A percentile compares a stretch with the other conserved stretches of the same genome.
Evolutionary conservation across 768 basidiomycete species (phyloP).

Genomic region (Trametes cingulata): DNA sequence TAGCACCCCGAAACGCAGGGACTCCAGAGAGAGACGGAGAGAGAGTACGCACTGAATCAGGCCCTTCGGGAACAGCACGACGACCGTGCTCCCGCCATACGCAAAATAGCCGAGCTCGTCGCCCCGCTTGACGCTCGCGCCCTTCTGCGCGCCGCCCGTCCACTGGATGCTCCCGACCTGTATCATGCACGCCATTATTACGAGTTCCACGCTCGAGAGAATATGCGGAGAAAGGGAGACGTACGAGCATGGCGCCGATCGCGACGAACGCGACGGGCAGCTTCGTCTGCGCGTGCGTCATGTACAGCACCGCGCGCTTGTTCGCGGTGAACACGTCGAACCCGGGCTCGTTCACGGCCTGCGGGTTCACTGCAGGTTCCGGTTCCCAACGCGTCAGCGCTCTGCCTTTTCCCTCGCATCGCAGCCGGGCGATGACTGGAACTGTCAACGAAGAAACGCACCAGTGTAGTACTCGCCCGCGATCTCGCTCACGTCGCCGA

Average conservation of each 20-base stretch:
- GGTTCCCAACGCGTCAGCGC: too few relatives aligned
- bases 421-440: background rate
- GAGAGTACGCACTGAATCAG: constrained; percentile 42
- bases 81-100: constrained; percentile 78
- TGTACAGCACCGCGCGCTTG: constrained; percentile 54
- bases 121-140: constrained; percentile 57
- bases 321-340: constrained; percentile 70
- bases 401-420: too few relatives aligned
- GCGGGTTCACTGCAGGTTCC: constrained; percentile 60
- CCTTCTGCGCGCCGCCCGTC: constrained; percentile 54
- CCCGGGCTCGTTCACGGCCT: constrained; percentile 67
- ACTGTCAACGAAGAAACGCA: constrained; percentile 27
- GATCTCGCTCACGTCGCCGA: constrained; percentile 47
- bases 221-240: background rate
- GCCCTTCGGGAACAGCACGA: constrained; percentile 58
- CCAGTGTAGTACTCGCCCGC: constrained; percentile 65
- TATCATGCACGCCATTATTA: background rate
- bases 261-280: constrained; percentile 67
- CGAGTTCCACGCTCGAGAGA: background rate
- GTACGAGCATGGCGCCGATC: constrained; percentile 74
- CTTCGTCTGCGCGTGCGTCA: constrained; percentile 48
- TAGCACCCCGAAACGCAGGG: too few relatives aligned
- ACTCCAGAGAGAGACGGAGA: too few relatives aligned
- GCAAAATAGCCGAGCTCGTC: constrained; percentile 68
- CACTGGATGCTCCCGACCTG: constrained; percentile 65